Evolutionary conservation across 495 filamentous ascomycete species (phyloP).

Genomic region (Staphylotrichum tortipilum): DNA sequence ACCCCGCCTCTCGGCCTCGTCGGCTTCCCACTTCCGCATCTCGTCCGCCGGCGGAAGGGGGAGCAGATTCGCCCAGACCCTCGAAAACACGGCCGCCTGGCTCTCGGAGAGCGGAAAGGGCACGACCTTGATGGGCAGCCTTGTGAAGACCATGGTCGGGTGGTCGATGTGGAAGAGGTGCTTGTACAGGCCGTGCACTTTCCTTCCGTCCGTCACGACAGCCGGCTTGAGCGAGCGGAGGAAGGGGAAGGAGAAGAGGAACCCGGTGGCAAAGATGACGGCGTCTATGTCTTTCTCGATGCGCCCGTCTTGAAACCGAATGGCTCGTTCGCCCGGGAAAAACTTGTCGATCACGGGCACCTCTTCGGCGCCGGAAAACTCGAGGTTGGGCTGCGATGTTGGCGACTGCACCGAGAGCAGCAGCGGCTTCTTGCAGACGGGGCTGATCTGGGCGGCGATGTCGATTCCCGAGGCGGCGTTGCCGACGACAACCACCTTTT

Average conservation of each 20-base stretch:
- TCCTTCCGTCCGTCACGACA: constrained; percentile 57
- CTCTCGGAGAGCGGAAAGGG: constrained; percentile 73
- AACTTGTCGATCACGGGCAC: constrained; percentile 36
- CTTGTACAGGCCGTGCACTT: constrained; percentile 59
- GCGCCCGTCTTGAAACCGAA: constrained; percentile 32
- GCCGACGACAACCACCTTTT: constrained; percentile 61
- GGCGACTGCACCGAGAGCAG: constrained; percentile 34
- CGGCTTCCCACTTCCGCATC: constrained; percentile 55
- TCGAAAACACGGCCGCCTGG: constrained; percentile 69
- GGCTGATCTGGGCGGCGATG: constrained; percentile 65
- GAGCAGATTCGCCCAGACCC: constrained; percentile 63
- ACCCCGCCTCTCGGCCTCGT: constrained; percentile 22
- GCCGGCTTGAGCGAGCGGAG: constrained; percentile 49
- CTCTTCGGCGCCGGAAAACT: constrained; percentile 27
- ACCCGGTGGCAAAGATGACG: constrained; percentile 67
- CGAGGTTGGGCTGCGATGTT: constrained; percentile 23
- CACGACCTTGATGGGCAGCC: constrained; percentile 67
- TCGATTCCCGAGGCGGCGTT: constrained; percentile 73
- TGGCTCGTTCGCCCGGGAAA: constrained; percentile 24
- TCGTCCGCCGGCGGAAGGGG: constrained; percentile 49
- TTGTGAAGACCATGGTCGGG: constrained; percentile 72
- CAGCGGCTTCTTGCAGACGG: constrained; percentile 32
- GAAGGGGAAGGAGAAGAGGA: constrained; percentile 64
- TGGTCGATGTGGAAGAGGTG: constrained; percentile 69
- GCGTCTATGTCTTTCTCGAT: constrained; percentile 55